Evolutionary conservation across 495 filamentous ascomycete genomes (phyloP), one percentile per base, ranked within the genome.

Genomic region (Podospora appendiculata): DNA sequence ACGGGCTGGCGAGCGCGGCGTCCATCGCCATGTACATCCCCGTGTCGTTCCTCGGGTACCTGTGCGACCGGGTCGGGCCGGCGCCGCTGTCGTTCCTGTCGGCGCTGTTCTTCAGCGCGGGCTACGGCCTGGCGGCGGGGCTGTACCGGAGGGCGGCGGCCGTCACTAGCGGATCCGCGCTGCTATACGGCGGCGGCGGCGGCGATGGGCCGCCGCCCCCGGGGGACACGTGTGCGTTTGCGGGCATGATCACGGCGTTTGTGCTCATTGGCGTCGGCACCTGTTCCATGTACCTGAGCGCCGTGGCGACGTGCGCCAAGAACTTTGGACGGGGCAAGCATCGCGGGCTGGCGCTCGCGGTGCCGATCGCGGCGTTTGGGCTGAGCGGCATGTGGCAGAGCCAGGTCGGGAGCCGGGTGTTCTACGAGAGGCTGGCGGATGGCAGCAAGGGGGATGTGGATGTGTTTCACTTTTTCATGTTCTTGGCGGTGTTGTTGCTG

Each of bases 311-410:
- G 2, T 95, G 90, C 54, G 93, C 92, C 19, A 98, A 98, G 80
- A 97, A 96, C 68, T 96, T 97, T 66, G 89, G 92, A 16, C 75
- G 84, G 39, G 88, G 90, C 4, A 90, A 85, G 62, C 82, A 94
- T 59, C 87, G 90, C 63, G 92, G 93, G 0, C 66, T 98, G 51
- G 90, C 94, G 61, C 72, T 98, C 48, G 92, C 91, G 18, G 68
- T 88, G 47, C 93, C 93, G 7, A 96, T 98, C 71, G 89, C 93
- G 0, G 82, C 86, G 3, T 95, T 95, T 64, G 93, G 93, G 10
- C 69, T 98, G 45, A 95, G 91, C 58, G 87, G 89, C 6, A 88
- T 98, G 87, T 95, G 92, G 86, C 78, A 88, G 72, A 93, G 88
- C 58, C 93, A 98, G 71, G 64, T 95, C 38, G 92, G 87, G 18